Evolutionary conservation across 2,329 filamentous ascomycete species (phyloP).

Genomic region (Geosmithia morbida): DNA sequence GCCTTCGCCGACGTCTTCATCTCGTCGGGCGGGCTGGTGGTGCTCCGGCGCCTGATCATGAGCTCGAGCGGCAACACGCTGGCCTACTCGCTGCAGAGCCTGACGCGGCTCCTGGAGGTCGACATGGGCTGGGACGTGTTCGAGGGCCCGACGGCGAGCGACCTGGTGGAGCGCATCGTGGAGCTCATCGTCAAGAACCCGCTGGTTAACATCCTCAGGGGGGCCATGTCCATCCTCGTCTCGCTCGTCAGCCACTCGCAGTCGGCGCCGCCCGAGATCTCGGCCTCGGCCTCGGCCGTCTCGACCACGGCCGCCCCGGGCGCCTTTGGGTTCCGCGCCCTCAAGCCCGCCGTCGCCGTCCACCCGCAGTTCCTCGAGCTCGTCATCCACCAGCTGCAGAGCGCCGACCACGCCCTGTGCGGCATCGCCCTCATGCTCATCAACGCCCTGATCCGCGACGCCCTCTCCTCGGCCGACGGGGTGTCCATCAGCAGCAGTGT

Average conservation of each 20-base stretch:
- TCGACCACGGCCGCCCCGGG: constrained; percentile 36
- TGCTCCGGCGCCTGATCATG: constrained; percentile 73
- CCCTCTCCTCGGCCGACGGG: constrained; percentile 55
- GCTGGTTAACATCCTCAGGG: constrained; percentile 90
- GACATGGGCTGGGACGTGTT: constrained; percentile 97
- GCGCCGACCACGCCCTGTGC: constrained; percentile 88
- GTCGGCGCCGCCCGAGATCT: constrained; percentile 18
- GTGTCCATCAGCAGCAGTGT: constrained; percentile 15
- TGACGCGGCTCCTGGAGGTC: constrained; percentile 78
- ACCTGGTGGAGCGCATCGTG: constrained; percentile 64
- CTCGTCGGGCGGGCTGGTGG: constrained; percentile 67
- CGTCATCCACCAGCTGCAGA: constrained; percentile 80
- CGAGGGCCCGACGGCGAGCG: constrained; percentile 44
- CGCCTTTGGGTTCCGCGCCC: constrained; percentile 73
- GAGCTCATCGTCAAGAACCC: constrained; percentile 90
- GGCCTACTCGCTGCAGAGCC: constrained; percentile 83
- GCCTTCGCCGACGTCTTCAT: constrained; percentile 96
- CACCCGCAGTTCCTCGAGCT: constrained; percentile 92
- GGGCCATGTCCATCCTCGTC: constrained; percentile 92
- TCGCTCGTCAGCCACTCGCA: constrained; percentile 82
- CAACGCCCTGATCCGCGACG: constrained; percentile 88
- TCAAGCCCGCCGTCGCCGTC: constrained; percentile 82
- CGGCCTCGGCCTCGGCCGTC: constrained; percentile 16
- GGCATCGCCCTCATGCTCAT: constrained; percentile 91
- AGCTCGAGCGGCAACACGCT: constrained; percentile 82